Evolutionary conservation across 345 rosid species (phyloP).

Genomic region (Melastoma malabathricum): DNA sequence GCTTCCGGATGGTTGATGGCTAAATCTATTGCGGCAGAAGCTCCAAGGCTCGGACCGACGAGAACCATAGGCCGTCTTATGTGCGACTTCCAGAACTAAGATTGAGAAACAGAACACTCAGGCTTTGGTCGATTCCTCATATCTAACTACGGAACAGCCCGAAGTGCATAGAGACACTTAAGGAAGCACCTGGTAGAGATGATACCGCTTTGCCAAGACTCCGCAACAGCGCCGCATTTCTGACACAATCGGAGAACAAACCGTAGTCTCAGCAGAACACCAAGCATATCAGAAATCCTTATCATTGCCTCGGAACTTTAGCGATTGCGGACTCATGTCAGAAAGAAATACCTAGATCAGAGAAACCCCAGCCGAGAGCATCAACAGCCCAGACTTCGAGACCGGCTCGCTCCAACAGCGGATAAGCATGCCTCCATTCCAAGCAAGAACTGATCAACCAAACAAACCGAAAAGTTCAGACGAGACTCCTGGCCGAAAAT

Average conservation of each 20-base stretch:
- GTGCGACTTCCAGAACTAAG: conserved; percentile 68
- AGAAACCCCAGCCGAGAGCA: too few relatives aligned
- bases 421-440: too few relatives aligned
- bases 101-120: background rate
- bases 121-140: background rate
- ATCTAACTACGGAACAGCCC: background rate
- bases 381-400: too few relatives aligned
- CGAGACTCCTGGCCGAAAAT: too few relatives aligned
- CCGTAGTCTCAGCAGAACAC: background rate
- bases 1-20: conserved; percentile 63
- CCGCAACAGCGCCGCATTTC: conserved; percentile 58
- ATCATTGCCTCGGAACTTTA: too few relatives aligned
- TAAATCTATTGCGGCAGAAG: conserved; percentile 72
- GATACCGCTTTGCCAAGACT: conserved; percentile 52
- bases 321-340: too few relatives aligned
- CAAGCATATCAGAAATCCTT: too few relatives aligned
- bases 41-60: conserved; percentile 94
- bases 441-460: too few relatives aligned
- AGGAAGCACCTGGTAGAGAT: conserved; percentile 44
- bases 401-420: too few relatives aligned
- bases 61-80: conserved; percentile 66
- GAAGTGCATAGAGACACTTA: conserved; percentile 1
- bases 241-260: conserved; percentile 6
- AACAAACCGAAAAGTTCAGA: too few relatives aligned
- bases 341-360: too few relatives aligned